These are phyloP conservation scores for Penicillium sp. DNA, from an alignment of 2,329 filamentous ascomycete species.

Conservation along the genomic window DNA sequence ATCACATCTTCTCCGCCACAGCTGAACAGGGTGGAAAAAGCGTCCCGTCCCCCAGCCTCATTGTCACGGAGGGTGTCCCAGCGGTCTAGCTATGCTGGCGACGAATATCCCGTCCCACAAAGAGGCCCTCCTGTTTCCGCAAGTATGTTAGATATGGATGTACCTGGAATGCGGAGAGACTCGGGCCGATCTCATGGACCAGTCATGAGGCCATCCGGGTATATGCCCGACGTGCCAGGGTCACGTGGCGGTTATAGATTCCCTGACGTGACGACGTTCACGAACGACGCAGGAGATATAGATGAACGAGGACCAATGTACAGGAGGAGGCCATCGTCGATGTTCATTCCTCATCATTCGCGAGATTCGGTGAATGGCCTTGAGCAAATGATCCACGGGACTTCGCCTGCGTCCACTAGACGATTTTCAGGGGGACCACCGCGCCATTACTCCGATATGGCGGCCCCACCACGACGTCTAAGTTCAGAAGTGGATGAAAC, in stretches of 20 bases:
- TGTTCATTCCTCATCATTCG: background rate
- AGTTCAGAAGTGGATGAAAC: background rate
- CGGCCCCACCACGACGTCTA: background rate
- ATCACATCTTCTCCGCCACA: conserved; percentile 36
- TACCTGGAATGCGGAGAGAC: background rate
- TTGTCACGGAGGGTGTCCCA: background rate
- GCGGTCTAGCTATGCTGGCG: background rate
- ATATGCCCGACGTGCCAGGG: conserved; percentile 8
- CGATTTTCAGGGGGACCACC: background rate
- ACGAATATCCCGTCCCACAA: conserved; percentile 5
- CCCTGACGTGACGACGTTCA: background rate
- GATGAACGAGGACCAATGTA: background rate
- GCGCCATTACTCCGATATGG: background rate
- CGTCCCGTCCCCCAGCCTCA: conserved; percentile 2
- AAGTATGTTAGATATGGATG: background rate
- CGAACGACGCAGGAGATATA: background rate
- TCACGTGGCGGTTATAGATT: conserved; percentile 49
- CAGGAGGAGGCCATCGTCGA: background rate
- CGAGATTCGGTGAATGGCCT: background rate
- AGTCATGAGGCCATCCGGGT: background rate
- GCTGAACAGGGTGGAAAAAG: background rate
- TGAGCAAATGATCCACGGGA: background rate
- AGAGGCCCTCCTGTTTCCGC: conserved; percentile 5
- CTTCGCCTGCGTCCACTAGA: background rate
- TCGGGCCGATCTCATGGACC: background rate